These are phyloP conservation scores for Neurospora sp. DNA, from an alignment of 495 filamentous ascomycete species.

Conservation along the genomic window DNA sequence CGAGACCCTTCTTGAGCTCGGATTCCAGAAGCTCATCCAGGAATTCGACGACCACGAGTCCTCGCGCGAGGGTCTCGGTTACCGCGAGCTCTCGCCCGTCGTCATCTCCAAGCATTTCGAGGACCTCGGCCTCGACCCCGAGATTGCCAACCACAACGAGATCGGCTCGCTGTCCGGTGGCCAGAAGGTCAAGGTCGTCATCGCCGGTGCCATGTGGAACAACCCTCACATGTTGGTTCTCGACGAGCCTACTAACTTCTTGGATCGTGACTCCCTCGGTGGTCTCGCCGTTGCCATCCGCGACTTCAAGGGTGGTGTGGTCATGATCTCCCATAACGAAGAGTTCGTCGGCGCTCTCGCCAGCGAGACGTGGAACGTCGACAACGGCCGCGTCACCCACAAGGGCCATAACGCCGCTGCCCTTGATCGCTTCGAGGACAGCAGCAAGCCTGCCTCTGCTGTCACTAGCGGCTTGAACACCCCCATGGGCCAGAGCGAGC, in stretches of 20 bases:
- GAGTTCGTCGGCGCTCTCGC: slow-evolving; percentile 95
- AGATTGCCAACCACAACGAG: slow-evolving; percentile 97
- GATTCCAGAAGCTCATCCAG: slow-evolving; percentile 88
- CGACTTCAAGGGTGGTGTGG: slow-evolving; percentile 94
- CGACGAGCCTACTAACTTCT: slow-evolving; percentile 98
- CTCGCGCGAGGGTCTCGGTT: slow-evolving; percentile 92
- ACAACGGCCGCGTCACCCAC: slow-evolving; percentile 73
- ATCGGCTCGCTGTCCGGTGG: slow-evolving; percentile 95
- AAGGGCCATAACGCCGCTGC: slow-evolving; percentile 64
- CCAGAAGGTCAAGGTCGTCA: slow-evolving; percentile 99
- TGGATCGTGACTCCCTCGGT: slow-evolving; percentile 93
- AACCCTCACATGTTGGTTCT: slow-evolving; percentile 96
- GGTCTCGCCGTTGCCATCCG: slow-evolving; percentile 92
- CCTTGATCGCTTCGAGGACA: slow-evolving; percentile 80
- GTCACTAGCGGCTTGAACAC: slow-evolving; percentile 37
- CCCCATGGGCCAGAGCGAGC: slow-evolving; percentile 27
- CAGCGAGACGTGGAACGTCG: slow-evolving; percentile 89
- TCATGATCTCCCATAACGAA: slow-evolving; percentile 99
- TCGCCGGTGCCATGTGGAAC: slow-evolving; percentile 98
- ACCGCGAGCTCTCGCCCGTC: slow-evolving; percentile 81
- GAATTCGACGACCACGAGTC: slow-evolving; percentile 99
- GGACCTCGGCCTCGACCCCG: slow-evolving; percentile 89
- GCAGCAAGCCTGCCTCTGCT: slow-evolving; percentile 48
- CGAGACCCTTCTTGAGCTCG: slow-evolving; percentile 75
- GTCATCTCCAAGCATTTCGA: slow-evolving; percentile 97